phyloP scores from a whole-genome alignment of 257 asterid genomes.

The Solanum tacnaense region DNA sequence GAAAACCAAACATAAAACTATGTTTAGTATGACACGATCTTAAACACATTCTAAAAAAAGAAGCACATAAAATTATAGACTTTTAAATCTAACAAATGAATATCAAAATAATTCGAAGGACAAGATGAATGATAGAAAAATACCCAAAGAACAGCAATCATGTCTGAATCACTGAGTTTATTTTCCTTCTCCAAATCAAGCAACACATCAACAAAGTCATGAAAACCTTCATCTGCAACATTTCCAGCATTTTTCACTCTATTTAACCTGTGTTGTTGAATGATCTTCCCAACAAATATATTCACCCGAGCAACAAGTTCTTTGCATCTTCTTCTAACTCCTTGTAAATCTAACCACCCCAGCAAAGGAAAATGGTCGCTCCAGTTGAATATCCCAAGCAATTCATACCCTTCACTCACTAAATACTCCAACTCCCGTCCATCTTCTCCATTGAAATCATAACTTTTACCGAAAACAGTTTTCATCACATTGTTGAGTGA shows the following conservation, averaged over 20 bases:
- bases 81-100: neutral
- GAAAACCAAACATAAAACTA: neutral
- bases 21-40: neutral
- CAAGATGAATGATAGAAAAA: neutral
- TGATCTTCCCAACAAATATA: slow-evolving; percentile 45
- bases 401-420: slow-evolving; percentile 63
- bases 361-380: slow-evolving; percentile 63
- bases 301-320: slow-evolving; percentile 33
- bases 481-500: slow-evolving; percentile 65
- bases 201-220: slow-evolving; percentile 69
- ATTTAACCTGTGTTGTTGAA: slow-evolving; percentile 44
- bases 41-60: too few relatives aligned
- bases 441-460: slow-evolving; percentile 20
- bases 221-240: slow-evolving; percentile 8
- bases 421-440: slow-evolving; percentile 31
- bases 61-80: neutral
- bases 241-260: slow-evolving; percentile 1
- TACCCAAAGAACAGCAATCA: slow-evolving; percentile 90
- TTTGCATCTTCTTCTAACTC: slow-evolving; percentile 57
- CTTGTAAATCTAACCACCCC: slow-evolving; percentile 65
- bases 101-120: neutral
- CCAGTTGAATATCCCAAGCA: slow-evolving; percentile 68
- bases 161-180: slow-evolving; percentile 47
- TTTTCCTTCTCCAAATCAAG: slow-evolving; percentile 58
- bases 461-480: slow-evolving; percentile 58